Evolutionary conservation across 1,284 basidiomycete species (phyloP).

Genomic region (Ustilago sp.): DNA sequence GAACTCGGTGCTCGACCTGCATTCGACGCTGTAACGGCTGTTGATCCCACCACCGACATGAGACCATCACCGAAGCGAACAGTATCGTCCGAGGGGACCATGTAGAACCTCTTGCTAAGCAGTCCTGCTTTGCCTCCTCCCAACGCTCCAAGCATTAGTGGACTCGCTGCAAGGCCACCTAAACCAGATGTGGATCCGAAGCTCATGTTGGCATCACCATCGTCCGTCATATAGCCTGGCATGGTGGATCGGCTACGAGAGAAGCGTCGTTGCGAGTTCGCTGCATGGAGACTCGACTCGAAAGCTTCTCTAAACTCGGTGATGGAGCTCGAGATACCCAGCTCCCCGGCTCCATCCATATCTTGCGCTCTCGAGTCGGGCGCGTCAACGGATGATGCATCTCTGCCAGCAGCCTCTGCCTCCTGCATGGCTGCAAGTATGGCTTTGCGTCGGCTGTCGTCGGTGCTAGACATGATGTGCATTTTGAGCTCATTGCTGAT

Average conservation of each 20-base stretch:
- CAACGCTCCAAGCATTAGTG: constrained; percentile 38
- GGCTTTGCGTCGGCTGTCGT: constrained; percentile 3
- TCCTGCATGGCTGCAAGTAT: constrained; percentile 15
- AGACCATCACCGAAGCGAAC: constrained; percentile 80
- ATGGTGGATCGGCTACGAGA: constrained; percentile 32
- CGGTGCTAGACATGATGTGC: constrained; percentile 37
- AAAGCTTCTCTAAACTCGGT: constrained; percentile 48
- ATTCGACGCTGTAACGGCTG: constrained; percentile 3
- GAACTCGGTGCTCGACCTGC: constrained; percentile 12
- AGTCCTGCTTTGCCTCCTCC: constrained; percentile 36
- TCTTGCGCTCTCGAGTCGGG: constrained; percentile 8
- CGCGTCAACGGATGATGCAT: constrained; percentile 16
- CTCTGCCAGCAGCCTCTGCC: constrained; percentile 15
- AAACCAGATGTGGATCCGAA: constrained; percentile 21
- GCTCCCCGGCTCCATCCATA: constrained; percentile 36
- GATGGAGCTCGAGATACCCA: constrained; percentile 55
- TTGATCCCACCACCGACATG: constrained; percentile 69
- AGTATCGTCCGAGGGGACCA: constrained; percentile 81
- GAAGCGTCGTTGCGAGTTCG: constrained; percentile 21
- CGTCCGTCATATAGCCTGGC: constrained; percentile 11
- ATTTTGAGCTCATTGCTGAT: constrained; percentile 57
- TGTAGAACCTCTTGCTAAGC: constrained; percentile 74
- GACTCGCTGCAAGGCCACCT: constrained; percentile 46
- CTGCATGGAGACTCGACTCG: constrained; percentile 14
- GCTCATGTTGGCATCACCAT: constrained; percentile 14